Base-by-base conservation (phyloP, 768 basidiomycete genomes). In the Lactarius indigo region DNA sequence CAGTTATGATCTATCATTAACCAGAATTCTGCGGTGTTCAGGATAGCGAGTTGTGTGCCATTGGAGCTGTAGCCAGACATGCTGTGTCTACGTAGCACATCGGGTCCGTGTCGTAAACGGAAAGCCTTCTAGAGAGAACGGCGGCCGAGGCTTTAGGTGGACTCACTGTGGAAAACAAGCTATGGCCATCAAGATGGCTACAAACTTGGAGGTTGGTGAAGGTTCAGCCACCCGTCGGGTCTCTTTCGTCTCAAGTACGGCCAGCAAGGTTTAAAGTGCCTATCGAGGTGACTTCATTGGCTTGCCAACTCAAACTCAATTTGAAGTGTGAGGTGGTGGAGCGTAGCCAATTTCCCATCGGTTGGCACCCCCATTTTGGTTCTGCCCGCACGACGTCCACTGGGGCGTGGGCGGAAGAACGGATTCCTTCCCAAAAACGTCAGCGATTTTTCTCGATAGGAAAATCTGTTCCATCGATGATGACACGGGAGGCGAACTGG, bases 291-390 rank as follows among this genome's bases (percentile, higher is more conserved):
- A 18, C 55, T 56, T 56, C 31, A 56, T 56, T 56, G 31, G 55
- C 55, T n/a, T 56, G 55, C 55, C 55, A n/a, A 33, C 55, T 56
- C 55, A 56, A 56, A 33, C 55, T 56, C 55, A 56, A 56, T n/a
- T 30, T 30, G 31, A 31, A 2, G 55, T 13, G 44, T 47, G 44
- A n/a, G 44, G 44, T 47, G 23, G 23, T 26, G 23, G 12, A 50
- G n/a, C 47, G 23, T 18, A 33, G 55, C 28, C 54, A 31, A 56
- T 31, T 30, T 28, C 54, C 54, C 18, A 30, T 18, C 12, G 30
- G 30, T 33, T 56, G 55, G 37, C 33, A 58, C 7, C 57, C 57
- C 37, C 37, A 13, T 35, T 58, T 58, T 58, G 57, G 57, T 58
- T 58, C 57, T 30, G 57, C 37, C 57, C 57, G 57, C 30, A 26